Conservation (phyloP, 192 early-diverging fungal species). For the Podila horticola region DNA sequence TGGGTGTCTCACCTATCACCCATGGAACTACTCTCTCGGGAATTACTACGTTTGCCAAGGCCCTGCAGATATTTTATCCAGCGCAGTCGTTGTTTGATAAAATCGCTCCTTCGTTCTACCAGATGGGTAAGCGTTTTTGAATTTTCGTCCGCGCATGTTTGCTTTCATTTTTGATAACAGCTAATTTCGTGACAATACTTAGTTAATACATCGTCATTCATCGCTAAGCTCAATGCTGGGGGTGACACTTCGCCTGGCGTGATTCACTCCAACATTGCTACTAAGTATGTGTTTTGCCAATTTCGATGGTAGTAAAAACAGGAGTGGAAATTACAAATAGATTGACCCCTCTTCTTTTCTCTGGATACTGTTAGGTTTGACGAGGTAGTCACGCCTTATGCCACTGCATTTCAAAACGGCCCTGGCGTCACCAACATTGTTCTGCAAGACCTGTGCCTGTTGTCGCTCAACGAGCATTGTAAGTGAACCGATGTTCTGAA, state of each 20-base stretch:
- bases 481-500: neutral
- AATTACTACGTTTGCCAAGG: conserved; percentile 23
- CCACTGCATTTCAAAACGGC: conserved; percentile 6
- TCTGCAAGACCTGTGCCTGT: conserved; percentile 23
- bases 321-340: too few relatives aligned
- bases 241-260: conserved; percentile 25
- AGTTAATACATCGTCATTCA: conserved; percentile 19
- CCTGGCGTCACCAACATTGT: conserved; percentile 22
- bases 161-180: neutral
- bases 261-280: conserved; percentile 29
- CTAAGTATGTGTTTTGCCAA: neutral
- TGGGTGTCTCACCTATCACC: conserved; percentile 31
- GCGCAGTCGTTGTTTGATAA: conserved; percentile 21
- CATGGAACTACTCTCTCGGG: conserved; percentile 38
- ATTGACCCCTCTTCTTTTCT: too few relatives aligned
- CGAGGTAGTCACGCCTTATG: conserved; percentile 29
- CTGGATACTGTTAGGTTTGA: conserved; percentile 7
- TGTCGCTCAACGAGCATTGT: conserved; percentile 43
- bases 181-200: neutral
- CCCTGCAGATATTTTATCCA: conserved; percentile 14
- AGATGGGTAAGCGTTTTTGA: conserved; percentile 15
- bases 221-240: conserved; percentile 29
- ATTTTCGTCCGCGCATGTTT: too few relatives aligned
- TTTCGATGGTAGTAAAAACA: too few relatives aligned
- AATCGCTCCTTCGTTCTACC: conserved; percentile 26